Evolutionary conservation across 768 basidiomycete genomes (phyloP), one percentile per base, ranked within the genome.

Genomic region (Naganishia randhawae): DNA sequence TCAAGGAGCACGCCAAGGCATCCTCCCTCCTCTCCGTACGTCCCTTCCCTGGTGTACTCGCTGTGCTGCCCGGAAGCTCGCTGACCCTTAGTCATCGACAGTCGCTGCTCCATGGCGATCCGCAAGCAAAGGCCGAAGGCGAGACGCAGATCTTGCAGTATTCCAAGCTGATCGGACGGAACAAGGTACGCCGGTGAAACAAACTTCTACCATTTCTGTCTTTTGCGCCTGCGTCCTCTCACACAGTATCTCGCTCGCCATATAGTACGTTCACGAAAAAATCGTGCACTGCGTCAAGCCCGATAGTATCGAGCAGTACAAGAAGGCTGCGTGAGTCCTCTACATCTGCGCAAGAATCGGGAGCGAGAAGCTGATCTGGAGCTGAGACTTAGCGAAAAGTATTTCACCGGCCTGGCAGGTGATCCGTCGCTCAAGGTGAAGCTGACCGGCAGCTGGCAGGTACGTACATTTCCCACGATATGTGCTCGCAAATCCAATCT

Each of bases 371-470:
- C 57, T 53, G 50, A 63, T 48, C 62, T 68, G 42, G 13, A 3
- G 17, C 16, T 48, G 42, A 4, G 39, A 5, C 14, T 53, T 74
- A 93, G 91, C 17, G 90, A 91, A 79, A 83, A 83, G 39, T 97
- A 92, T 81, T 97, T 94, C 77, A 84, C 85, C 25, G 88, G 88
- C 19, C 83, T 98, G 69, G 87, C 87, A 78, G 84, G 86, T 61
- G 89, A 91, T 73, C 78, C 86, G 29, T 83, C 85, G 48, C 79
- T 93, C 61, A 85, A 88, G 63, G 88, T 95, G 66, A 93, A 95
- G 79, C 83, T 98, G 68, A 91, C 89, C 0, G 96, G 95, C 25
- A 90, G 88, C 73, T 99, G 92, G 91, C 94, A 98, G 81, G 87
- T 89, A 0, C 74, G 90, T 22, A 27, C 41, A 37, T 16, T 29